These are phyloP conservation scores for Diplodia mutila DNA, from an alignment of 2,329 filamentous ascomycete species.

Conservation along the genomic window DNA sequence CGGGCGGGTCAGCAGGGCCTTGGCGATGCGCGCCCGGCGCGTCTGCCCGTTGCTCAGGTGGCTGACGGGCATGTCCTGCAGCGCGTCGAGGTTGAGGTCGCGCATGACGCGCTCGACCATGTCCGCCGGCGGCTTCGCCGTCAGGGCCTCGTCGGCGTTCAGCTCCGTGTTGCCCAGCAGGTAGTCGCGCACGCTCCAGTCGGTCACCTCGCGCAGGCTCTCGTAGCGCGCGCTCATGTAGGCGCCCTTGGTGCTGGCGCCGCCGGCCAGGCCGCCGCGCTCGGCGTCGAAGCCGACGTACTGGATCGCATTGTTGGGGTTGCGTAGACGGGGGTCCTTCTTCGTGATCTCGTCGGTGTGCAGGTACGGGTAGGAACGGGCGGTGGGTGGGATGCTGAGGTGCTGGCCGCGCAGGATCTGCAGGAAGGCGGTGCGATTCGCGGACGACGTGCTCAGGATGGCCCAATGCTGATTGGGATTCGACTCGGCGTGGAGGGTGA, in stretches of 20 bases:
- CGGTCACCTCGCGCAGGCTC: conserved; percentile 80
- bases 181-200: conserved; percentile 83
- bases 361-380: conserved; percentile 79
- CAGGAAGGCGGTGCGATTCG: conserved; percentile 81
- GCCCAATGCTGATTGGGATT: conserved; percentile 71
- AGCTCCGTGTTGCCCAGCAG: conserved; percentile 80
- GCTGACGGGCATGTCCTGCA: conserved; percentile 80
- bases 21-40: conserved; percentile 82
- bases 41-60: conserved; percentile 95
- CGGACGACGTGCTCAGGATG: conserved; percentile 76
- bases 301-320: conserved; percentile 70
- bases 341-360: conserved; percentile 62
- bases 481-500: conserved; percentile 67
- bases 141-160: conserved; percentile 65
- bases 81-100: conserved; percentile 68
- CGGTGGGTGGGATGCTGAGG: conserved; percentile 73
- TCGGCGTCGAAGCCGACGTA: conserved; percentile 91
- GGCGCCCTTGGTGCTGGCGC: conserved; percentile 56
- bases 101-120: conserved; percentile 61
- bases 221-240: conserved; percentile 93
- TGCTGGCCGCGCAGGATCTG: conserved; percentile 76
- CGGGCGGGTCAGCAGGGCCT: conserved; percentile 76
- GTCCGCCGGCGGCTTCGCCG: conserved; percentile 31
- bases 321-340: conserved; percentile 58
- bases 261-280: conserved; percentile 59